Conservation (phyloP, 257 asterid species). For the Ehretia macrophylla region DNA sequence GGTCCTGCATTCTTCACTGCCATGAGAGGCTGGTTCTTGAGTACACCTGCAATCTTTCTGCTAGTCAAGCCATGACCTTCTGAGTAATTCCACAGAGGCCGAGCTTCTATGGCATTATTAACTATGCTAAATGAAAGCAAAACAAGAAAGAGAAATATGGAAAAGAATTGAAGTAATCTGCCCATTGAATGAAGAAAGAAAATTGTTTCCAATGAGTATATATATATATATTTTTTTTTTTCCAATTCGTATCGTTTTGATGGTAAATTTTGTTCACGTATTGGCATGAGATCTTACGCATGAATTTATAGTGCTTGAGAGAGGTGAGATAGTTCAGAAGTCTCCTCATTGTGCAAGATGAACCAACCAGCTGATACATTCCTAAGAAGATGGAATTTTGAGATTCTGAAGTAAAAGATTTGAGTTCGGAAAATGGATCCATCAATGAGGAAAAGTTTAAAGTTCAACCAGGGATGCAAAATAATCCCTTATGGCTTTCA, state of each 20-base stretch:
- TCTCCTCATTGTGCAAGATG: not conserved
- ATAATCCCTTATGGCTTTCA: not conserved
- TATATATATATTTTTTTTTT: not conserved
- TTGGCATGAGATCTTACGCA: not conserved
- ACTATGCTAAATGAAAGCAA: constrained; percentile 1
- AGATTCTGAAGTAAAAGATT: constrained; percentile 12
- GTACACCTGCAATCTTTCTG: not conserved
- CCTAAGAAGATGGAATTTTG: not conserved
- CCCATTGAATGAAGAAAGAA: not conserved
- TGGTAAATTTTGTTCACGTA: too few relatives aligned
- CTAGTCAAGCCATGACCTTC: not conserved
- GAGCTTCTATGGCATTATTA: not conserved
- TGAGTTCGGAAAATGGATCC: constrained; percentile 19
- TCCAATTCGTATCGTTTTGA: too few relatives aligned
- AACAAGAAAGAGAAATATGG: constrained; percentile 1
- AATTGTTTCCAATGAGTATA: not conserved
- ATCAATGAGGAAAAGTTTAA: constrained; percentile 12
- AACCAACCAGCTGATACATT: not conserved
- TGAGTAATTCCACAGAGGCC: not conserved
- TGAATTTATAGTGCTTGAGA: not conserved
- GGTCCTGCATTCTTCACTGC: constrained; percentile 20
- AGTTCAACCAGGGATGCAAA: constrained; percentile 9
- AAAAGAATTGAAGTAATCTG: not conserved
- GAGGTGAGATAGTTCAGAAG: not conserved
- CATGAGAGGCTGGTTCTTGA: not conserved